Evolutionary conservation across 2,329 filamentous ascomycete genomes (phyloP), one percentile per base, ranked within the genome.

Genomic region (Aspergillaceae sp.): DNA sequence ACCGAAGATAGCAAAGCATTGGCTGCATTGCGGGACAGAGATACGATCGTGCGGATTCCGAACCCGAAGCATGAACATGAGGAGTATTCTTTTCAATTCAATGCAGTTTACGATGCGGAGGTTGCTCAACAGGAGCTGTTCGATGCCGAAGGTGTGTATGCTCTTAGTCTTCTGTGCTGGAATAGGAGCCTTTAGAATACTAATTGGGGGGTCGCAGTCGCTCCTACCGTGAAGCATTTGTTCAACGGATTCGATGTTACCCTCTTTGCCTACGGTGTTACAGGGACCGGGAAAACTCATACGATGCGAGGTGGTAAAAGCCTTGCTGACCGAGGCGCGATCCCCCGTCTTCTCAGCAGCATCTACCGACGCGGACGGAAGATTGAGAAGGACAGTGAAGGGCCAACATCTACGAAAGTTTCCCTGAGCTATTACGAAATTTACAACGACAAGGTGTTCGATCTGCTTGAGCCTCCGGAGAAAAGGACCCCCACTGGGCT

Each of bases 381-480:
- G 73, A 83, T 92, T 11, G 78, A 80, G 53, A 92, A 91, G 67
- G 89, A 94, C 59, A 78, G 82, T 2, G 74, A 76, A 4, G 86
- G 83, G 7, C 73, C 80, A 43, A 90, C 83, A 0, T 75, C 72
- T 2, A 86, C 94, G 26, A 73, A 80, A 6, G 87, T 95, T 10
- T 75, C 80, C 8, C 76, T 96, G 59, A 90, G 87, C 29, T 96
- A 96, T 70, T 95, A 94, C 70, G 90, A 96, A 65, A 95, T 96
- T 55, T 96, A 96, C 70, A 95, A 94, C 65, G 90, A 96, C 72
- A 91, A 91, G 63, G 89, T 95, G 19, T 95, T 84, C 60, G 90
- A 96, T 63, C 73, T 96, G 30, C 87, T 96, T 55, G 87, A 95
- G 63, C 75, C 88, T 0, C 85, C 83, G 0, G 90, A 96, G 65